Conservation (phyloP, 2,329 filamentous ascomycete species). For the Pseudogymnoascus sp. region DNA sequence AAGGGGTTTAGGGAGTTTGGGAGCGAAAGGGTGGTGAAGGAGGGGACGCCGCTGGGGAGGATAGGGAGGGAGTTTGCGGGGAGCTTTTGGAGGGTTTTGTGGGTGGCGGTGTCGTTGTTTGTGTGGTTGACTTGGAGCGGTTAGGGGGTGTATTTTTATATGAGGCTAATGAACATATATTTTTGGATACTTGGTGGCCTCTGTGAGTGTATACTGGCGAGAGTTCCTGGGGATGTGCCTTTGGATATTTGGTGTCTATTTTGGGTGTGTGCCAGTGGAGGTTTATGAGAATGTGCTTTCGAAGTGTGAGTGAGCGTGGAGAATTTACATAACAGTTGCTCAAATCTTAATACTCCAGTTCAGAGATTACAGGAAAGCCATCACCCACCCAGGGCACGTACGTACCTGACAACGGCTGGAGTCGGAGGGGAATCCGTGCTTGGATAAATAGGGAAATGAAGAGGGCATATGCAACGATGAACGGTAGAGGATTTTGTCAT, state of each 20-base stretch:
- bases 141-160: slow-evolving; percentile 27
- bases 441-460: background rate
- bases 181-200: background rate
- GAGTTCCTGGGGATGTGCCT: background rate
- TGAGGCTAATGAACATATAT: background rate
- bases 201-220: background rate
- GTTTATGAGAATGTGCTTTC: background rate
- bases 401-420: background rate
- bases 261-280: background rate
- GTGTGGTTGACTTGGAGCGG: slow-evolving; percentile 59
- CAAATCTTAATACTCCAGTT: background rate
- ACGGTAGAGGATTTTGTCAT: too few relatives aligned
- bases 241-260: background rate
- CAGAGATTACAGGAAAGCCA: background rate
- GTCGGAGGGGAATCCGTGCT: background rate
- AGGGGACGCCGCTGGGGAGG: slow-evolving; percentile 35
- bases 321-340: background rate
- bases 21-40: slow-evolving; percentile 21
- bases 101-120: slow-evolving; percentile 60
- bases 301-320: background rate
- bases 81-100: slow-evolving; percentile 55
- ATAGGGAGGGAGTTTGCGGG: slow-evolving; percentile 55
- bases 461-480: too few relatives aligned
- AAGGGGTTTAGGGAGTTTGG: slow-evolving; percentile 3
- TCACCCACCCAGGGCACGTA: background rate